Base-by-base conservation (phyloP, 441 rosid species). In the Populus tomentosa region DNA sequence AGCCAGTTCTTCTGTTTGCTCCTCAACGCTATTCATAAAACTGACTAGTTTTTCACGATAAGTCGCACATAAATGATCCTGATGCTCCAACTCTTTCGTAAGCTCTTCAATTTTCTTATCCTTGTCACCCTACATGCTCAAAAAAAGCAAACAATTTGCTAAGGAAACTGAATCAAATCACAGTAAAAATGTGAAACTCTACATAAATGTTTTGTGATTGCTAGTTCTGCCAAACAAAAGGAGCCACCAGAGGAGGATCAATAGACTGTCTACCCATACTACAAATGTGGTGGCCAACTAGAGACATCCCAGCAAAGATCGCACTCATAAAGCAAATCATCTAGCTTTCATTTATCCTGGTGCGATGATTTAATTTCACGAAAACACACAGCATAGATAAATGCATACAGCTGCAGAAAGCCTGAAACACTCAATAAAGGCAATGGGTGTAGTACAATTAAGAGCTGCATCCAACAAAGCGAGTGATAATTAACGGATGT, bases 61-160 rank as follows among this genome's bases (percentile, higher is more conserved):
- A n/a, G 83, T 67, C 33, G 62, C 66, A 77, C 97, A 92, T 71
- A 92, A 70, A 69, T 83, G 86, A 53, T 90, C 90, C 61, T 88
- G 94, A 70, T 1, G 90, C 82, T 83, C 87, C 82, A 92, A 69
- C 83, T 89, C 97, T 82, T 42, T 70, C 0, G 83, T 85, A 32
- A 90, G 92, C 76, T 87, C 93, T 84, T 89, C 87, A 36, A 92
- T 92, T 83, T 85, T 88, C 88, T 82, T 84, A 59, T 90, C 93
- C 80, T 92, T 92, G 78, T 89, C 92, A 50, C 85, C 93, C 97
- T 92, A 71, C 83, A 79, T 77, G 74, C 62, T 62, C 56, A 63
- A 65, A 65, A 28, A 71, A 21, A 70, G 32, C 46, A 77, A 64
- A 24, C 62, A 72, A 24, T 30, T 30, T 8, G 21, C 35, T 10